Percentiles rank a stretch among this genome's conserved stretches.
phyloP scores from a whole-genome alignment of 163 green algal species.

The Coccomyxa subellipsoidea region DNA sequence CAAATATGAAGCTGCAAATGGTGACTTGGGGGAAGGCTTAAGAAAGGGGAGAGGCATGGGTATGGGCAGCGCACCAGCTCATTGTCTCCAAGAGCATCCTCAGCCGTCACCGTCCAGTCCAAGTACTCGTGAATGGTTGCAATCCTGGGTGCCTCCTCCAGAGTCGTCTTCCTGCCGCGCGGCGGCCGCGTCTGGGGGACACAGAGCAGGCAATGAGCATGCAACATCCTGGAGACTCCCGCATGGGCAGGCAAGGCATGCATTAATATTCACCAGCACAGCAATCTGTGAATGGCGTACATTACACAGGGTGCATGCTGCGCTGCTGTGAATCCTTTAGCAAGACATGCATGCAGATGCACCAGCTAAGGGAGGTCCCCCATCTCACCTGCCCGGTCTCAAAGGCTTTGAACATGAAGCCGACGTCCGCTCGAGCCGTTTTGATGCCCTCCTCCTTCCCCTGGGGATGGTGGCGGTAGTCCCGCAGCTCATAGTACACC shows the following conservation, averaged over 20 bases:
- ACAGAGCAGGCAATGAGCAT: no score
- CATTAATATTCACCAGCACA: background rate
- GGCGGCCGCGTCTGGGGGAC: slow-evolving; percentile 29
- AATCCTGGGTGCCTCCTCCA: slow-evolving; percentile 61
- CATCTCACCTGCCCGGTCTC: slow-evolving; percentile 76
- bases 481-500: slow-evolving; percentile 43
- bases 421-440: slow-evolving; percentile 59
- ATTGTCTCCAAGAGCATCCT: slow-evolving; percentile 39
- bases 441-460: slow-evolving; percentile 28
- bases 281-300: no score
- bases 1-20: no score
- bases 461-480: slow-evolving; percentile 33
- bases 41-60: background rate
- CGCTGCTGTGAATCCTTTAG: background rate
- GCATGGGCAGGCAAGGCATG: background rate
- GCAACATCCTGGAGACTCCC: background rate
- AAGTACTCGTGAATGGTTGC: slow-evolving; percentile 95
- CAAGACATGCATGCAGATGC: background rate
- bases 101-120: slow-evolving; percentile 87
- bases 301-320: background rate
- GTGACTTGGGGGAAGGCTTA: no score
- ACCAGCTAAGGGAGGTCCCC: background rate
- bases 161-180: background rate
- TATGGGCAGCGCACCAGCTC: slow-evolving; percentile 19
- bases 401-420: slow-evolving; percentile 93